Evolutionary conservation across 1,284 basidiomycete genomes (phyloP).

Genomic region (Cryptococcus sp.): DNA sequence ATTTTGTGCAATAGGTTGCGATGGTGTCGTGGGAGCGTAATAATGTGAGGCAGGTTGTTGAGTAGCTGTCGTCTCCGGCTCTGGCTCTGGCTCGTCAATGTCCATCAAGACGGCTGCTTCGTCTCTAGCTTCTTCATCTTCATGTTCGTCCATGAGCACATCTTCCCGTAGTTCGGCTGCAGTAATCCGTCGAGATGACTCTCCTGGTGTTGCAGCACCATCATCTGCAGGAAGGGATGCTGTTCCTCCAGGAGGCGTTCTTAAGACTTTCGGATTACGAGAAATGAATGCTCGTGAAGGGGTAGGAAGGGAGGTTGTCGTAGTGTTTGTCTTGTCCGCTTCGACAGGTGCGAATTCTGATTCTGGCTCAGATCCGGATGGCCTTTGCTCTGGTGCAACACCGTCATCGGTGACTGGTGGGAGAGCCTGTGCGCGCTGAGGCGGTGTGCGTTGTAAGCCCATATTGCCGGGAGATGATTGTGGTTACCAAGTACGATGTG

Average conservation of each 20-base stretch:
- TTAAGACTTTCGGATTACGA: slow-evolving; percentile 26
- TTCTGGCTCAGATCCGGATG: background rate
- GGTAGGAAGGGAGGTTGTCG: slow-evolving; percentile 9
- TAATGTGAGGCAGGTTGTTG: background rate
- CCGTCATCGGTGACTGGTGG: background rate
- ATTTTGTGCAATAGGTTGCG: background rate
- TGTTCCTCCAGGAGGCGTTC: slow-evolving; percentile 17
- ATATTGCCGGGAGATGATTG: slow-evolving; percentile 13
- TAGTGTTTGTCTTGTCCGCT: slow-evolving; percentile 7
- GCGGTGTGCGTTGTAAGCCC: slow-evolving; percentile 38
- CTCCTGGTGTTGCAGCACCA: too few relatives aligned
- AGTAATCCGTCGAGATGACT: too few relatives aligned
- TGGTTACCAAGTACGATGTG: background rate
- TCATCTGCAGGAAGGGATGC: too few relatives aligned
- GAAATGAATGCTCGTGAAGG: slow-evolving; percentile 25
- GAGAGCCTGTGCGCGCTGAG: slow-evolving; percentile 7
- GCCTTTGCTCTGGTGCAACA: background rate
- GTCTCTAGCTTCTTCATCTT: background rate
- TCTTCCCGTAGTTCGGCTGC: too few relatives aligned
- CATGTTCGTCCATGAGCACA: background rate
- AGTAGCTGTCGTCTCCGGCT: slow-evolving; percentile 1
- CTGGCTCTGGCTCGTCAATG: slow-evolving; percentile 4
- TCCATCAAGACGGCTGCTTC: slow-evolving; percentile 1
- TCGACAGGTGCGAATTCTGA: background rate
- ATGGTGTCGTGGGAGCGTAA: background rate